Evolutionary conservation across 495 filamentous ascomycete species (phyloP).

Genomic region (Neurospora sp.): DNA sequence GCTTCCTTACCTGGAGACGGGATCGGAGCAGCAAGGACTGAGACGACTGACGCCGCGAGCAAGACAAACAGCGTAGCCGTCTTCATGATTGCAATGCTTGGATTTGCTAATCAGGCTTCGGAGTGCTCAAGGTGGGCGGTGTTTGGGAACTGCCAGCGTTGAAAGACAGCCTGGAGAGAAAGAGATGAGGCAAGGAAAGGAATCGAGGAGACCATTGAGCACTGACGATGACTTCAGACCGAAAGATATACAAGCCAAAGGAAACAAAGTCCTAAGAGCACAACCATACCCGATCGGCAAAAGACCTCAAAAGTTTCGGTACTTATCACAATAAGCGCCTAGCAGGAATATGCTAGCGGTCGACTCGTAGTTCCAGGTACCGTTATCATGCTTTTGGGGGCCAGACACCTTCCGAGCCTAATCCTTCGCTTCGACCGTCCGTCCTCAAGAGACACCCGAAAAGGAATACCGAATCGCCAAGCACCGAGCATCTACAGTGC

Average conservation of each 20-base stretch:
- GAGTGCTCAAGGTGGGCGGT: background rate
- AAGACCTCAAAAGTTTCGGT: background rate
- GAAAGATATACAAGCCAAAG: background rate
- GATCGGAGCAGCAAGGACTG: background rate
- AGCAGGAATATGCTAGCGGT: background rate
- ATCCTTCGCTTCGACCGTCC: background rate
- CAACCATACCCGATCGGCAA: background rate
- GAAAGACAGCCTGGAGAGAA: background rate
- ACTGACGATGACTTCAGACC: background rate
- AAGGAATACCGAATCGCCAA: background rate
- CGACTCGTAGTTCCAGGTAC: background rate
- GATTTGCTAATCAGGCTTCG: background rate
- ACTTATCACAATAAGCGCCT: background rate
- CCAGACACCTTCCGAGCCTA: background rate
- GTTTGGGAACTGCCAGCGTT: background rate
- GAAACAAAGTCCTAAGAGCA: background rate
- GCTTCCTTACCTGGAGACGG: background rate
- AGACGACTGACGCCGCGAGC: background rate
- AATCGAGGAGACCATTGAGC: background rate
- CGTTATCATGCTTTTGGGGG: background rate
- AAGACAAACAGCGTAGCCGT: background rate
- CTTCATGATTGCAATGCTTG: background rate
- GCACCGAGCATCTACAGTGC: background rate
- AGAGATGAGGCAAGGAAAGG: background rate
- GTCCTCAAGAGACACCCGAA: background rate